Base-by-base conservation (phyloP, 179 eudicot genomes). In the Sideroxylon spinosum region DNA sequence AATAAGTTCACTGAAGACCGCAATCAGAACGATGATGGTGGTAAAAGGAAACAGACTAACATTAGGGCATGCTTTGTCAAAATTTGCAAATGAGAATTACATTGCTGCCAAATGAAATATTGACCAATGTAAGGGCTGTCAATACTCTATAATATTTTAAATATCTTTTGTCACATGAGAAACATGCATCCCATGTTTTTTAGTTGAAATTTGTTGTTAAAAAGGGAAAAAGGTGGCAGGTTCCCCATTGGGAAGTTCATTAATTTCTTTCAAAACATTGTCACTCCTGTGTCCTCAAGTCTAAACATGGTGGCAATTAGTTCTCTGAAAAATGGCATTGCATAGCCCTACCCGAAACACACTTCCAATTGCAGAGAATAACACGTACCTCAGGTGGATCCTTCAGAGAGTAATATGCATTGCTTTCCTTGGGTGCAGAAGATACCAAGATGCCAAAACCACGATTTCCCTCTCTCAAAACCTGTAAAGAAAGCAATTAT, bases 391-490 rank as follows among this genome's bases (percentile, higher is more conserved):
- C 99, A 2, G 94, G 84, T 60, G 99, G 92, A 56, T 96, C 90
- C 90, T 86, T 91, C 37, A 96, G 90, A 78, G 98, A 92, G 90
- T 90, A 96, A 79, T 84, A 84, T 53, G 99, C 98, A 61, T 87
- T 88, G 85, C 93, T 93, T 79, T 94, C 97, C 81, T 94, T 94
- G 13, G 99, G 97, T 49, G 79, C 82, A n/a, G 93, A 87, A 70
- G 99, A 91, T 49, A 96, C 99, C 75, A 96, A 73, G 67, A 96
- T 92, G 20, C 99, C 99, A 81, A 81, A 91, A 26, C 99, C 99
- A 77, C 80, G 84, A 64, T 86, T 90, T 50, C 86, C 87, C 80
- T 90, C 95, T 76, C 92, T 85, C 84, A 96, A 76, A 79, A 95
- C 90, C 98, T 95, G 86, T 44, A n/a, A 62, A 44, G n/a, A 74